Conservation (phyloP, 176 grass and related monocot species). For the Bromus sterilis region DNA sequence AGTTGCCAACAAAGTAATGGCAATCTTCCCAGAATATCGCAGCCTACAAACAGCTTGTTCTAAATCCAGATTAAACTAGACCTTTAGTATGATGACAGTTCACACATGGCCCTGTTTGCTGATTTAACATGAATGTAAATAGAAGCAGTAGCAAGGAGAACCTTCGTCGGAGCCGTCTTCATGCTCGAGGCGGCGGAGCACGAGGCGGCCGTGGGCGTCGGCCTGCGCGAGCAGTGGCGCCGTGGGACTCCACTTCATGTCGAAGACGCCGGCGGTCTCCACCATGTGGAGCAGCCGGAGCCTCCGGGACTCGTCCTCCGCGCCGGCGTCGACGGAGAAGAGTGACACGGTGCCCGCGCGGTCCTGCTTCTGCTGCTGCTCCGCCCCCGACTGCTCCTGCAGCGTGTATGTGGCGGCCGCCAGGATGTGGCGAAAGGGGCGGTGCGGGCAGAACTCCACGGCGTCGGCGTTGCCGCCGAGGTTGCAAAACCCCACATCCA, state of each 20-base stretch:
- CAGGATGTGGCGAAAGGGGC: constrained; percentile 52
- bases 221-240: constrained; percentile 71
- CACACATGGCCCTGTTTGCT: neutral
- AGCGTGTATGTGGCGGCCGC: constrained; percentile 85
- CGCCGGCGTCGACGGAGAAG: constrained; percentile 31
- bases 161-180: constrained; percentile 20
- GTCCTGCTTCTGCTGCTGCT: constrained; percentile 43
- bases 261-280: constrained; percentile 61
- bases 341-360: constrained; percentile 62
- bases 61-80: neutral
- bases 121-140: neutral
- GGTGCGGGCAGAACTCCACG: constrained; percentile 80
- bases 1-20: neutral
- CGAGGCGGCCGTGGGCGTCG: constrained; percentile 65
- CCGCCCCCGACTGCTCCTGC: constrained; percentile 48
- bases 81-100: neutral
- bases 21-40: neutral
- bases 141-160: neutral
- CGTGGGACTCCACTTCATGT: constrained; percentile 77
- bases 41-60: neutral
- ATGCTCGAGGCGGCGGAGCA: constrained; percentile 42
- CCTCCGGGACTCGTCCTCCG: constrained; percentile 7
- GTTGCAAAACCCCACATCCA: constrained; percentile 71
- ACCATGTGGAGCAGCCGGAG: constrained; percentile 56
- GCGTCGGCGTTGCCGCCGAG: constrained; percentile 79